A percentile compares a stretch with the other conserved stretches of the same genome.
phyloP scores from a whole-genome alignment of 768 basidiomycete genomes.

The Auricularia heimuer region DNA sequence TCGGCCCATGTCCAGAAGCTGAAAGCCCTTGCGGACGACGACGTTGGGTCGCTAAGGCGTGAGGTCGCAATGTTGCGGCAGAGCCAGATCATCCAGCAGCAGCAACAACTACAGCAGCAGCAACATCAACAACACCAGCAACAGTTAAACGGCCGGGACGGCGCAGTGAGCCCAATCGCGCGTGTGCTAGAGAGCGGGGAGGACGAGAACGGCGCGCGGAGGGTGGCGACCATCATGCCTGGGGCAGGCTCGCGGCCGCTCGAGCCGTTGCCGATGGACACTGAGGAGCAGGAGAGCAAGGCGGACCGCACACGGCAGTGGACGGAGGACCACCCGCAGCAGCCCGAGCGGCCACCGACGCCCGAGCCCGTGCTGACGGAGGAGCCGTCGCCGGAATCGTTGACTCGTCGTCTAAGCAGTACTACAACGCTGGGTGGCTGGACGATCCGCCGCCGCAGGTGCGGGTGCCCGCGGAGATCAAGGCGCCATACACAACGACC shows the following conservation, averaged over 20 bases:
- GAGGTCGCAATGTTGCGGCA: conserved; percentile 48
- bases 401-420: too few relatives aligned
- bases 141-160: conserved; percentile 17
- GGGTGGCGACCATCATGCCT: conserved; percentile 60
- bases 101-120: background rate
- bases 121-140: background rate
- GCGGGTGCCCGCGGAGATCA: background rate
- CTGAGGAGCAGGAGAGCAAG: background rate
- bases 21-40: conserved; percentile 17
- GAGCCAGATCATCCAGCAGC: conserved; percentile 26
- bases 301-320: background rate
- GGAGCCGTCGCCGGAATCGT: too few relatives aligned
- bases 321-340: background rate
- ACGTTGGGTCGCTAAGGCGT: conserved; percentile 63
- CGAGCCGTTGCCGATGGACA: background rate
- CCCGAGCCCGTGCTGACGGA: too few relatives aligned
- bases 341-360: too few relatives aligned
- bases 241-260: background rate
- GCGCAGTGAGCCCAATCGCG: conserved; percentile 17
- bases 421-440: background rate
- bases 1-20: background rate
- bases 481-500: background rate
- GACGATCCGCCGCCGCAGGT: background rate
- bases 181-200: conserved; percentile 22
- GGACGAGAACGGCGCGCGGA: conserved; percentile 59